Conservation (phyloP, 2,329 filamentous ascomycete genomes). For the Pseudocercospora cruenta region DNA sequence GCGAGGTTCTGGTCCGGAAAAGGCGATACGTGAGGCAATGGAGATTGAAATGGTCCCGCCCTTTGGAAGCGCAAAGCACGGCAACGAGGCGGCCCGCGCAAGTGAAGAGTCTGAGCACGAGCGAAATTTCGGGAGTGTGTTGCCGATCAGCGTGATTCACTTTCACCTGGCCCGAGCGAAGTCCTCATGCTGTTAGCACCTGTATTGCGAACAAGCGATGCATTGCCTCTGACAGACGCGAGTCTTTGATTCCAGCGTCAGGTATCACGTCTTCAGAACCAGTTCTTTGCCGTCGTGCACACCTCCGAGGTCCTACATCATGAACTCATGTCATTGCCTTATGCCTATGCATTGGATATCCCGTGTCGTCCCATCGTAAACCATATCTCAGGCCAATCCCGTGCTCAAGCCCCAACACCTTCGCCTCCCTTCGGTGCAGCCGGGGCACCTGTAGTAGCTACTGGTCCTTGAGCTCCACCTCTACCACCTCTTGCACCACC, state of each 20-base stretch:
- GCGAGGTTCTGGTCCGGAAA: too few species aligned
- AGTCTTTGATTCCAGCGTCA: neutral
- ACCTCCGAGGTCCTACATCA: neutral
- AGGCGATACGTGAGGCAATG: too few species aligned
- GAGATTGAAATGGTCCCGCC: too few species aligned
- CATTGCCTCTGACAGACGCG: neutral
- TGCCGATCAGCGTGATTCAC: neutral
- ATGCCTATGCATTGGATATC: neutral
- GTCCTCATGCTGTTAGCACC: too few species aligned
- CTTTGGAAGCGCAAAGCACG: too few species aligned
- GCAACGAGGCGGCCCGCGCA: neutral
- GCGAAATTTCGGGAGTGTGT: neutral
- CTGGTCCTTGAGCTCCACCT: constrained; percentile 18
- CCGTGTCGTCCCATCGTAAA: neutral
- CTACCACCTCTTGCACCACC: constrained; percentile 23
- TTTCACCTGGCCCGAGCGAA: neutral
- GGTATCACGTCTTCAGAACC: neutral
- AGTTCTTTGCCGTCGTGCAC: neutral
- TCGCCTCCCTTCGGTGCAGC: constrained; percentile 11
- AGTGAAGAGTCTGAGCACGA: neutral
- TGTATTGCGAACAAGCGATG: neutral
- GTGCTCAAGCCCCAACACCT: neutral
- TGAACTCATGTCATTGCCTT: neutral
- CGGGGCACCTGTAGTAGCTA: constrained; percentile 9
- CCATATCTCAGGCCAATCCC: neutral